Conservation (phyloP, 2,329 filamentous ascomycete genomes). For the Albophoma yamanashiensis region DNA sequence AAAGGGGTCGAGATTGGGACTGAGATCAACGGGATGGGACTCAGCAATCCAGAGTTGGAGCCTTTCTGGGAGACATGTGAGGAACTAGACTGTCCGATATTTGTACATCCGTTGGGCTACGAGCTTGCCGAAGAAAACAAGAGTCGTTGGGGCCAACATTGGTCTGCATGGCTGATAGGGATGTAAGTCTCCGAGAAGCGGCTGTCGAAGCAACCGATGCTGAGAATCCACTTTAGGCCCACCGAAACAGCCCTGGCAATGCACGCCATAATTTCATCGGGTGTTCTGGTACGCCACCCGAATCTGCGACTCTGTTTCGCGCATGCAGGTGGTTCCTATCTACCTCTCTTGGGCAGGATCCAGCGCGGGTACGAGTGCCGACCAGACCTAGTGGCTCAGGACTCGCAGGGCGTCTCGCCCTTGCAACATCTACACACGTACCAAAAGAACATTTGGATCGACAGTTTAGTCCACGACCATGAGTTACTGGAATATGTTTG, state of each 20-base stretch:
- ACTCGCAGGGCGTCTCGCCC: background rate
- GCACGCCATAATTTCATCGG: background rate
- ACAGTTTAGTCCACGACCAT: background rate
- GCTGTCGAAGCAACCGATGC: background rate
- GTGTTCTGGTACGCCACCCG: background rate
- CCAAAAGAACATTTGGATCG: background rate
- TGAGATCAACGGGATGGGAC: background rate
- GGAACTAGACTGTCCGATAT: background rate
- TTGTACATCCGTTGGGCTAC: background rate
- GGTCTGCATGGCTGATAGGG: background rate
- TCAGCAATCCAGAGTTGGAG: background rate
- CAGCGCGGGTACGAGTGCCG: background rate
- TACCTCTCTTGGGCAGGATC: background rate
- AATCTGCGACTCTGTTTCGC: background rate
- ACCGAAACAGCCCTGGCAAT: background rate
- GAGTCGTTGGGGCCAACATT: background rate
- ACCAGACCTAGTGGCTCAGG: background rate
- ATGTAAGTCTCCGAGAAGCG: background rate
- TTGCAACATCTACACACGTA: background rate
- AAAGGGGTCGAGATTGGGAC: background rate
- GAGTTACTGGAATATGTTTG: background rate
- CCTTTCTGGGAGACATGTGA: background rate
- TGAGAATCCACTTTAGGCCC: background rate
- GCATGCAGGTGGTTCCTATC: background rate
- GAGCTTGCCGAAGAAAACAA: background rate